A percentile compares a stretch with the other conserved stretches of the same genome.
These are phyloP conservation scores for Colletotrichum higginsianum DNA, from an alignment of 2,329 filamentous ascomycete genomes.

Conservation along the genomic window DNA sequence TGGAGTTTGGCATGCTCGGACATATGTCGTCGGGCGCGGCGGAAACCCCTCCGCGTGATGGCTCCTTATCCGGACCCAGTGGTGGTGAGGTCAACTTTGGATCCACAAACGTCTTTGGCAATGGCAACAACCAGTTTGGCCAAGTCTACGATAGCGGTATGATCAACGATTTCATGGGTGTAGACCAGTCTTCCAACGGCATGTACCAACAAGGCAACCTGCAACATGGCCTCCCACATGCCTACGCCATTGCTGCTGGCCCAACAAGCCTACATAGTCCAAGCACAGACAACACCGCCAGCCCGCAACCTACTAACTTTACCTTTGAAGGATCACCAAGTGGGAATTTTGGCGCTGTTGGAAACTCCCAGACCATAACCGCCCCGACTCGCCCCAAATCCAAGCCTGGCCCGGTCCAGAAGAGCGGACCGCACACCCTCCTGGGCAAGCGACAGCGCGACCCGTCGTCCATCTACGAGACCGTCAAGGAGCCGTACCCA, in stretches of 20 bases:
- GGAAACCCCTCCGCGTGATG: slow-evolving; percentile 82
- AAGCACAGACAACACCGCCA: slow-evolving; percentile 74
- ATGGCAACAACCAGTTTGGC: slow-evolving; percentile 65
- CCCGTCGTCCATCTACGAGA: slow-evolving; percentile 88
- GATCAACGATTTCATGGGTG: slow-evolving; percentile 66
- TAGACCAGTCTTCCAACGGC: slow-evolving; percentile 64
- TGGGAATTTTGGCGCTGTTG: slow-evolving; percentile 41
- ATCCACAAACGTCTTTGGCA: slow-evolving; percentile 65
- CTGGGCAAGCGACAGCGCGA: slow-evolving; percentile 76
- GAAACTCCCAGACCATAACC: slow-evolving; percentile 46
- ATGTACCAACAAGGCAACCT: slow-evolving; percentile 71
- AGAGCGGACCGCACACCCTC: slow-evolving; percentile 63
- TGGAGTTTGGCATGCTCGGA: slow-evolving; percentile 96
- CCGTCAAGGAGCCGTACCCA: slow-evolving; percentile 90
- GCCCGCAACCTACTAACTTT: slow-evolving; percentile 68
- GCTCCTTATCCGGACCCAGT: slow-evolving; percentile 58
- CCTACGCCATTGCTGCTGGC: slow-evolving; percentile 75
- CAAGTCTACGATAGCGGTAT: slow-evolving; percentile 67
- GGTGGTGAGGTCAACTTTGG: slow-evolving; percentile 56
- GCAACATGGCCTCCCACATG: slow-evolving; percentile 75
- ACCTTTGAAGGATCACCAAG: slow-evolving; percentile 70
- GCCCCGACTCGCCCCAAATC: slow-evolving; percentile 58
- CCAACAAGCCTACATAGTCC: slow-evolving; percentile 75
- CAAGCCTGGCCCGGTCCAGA: slow-evolving; percentile 59
- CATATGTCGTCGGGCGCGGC: slow-evolving; percentile 94